Evolutionary conservation across 2,329 filamentous ascomycete genomes (phyloP).

Genomic region (Penicillium polonicum): DNA sequence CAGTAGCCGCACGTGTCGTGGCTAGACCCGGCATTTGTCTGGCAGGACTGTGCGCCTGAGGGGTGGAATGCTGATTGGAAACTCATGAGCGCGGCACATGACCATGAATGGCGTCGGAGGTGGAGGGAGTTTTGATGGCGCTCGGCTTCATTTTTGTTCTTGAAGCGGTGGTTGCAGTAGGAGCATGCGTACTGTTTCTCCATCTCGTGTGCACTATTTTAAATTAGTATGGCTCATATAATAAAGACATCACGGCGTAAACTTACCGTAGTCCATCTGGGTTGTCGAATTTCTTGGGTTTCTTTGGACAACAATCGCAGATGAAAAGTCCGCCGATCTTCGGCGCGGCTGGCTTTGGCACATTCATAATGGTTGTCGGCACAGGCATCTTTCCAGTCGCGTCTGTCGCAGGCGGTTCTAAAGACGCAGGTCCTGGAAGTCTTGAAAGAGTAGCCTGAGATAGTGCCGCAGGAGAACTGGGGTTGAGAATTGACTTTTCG

Average conservation of each 20-base stretch:
- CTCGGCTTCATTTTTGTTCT: slow-evolving; percentile 98
- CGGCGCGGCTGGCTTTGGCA: slow-evolving; percentile 35
- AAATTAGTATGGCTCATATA: neutral
- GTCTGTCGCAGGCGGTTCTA: slow-evolving; percentile 42
- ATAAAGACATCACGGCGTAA: neutral
- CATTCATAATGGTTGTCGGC: slow-evolving; percentile 32
- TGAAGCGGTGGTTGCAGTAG: slow-evolving; percentile 93
- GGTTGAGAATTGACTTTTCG: slow-evolving; percentile 50
- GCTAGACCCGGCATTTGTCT: slow-evolving; percentile 37
- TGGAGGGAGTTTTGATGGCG: slow-evolving; percentile 95
- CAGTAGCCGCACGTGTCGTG: slow-evolving; percentile 89
- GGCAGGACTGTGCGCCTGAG: slow-evolving; percentile 54
- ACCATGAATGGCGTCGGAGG: slow-evolving; percentile 91
- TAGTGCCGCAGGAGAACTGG: slow-evolving; percentile 49
- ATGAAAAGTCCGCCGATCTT: slow-evolving; percentile 63
- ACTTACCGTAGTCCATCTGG: slow-evolving; percentile 78
- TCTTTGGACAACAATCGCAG: slow-evolving; percentile 95
- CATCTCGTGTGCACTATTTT: slow-evolving; percentile 73
- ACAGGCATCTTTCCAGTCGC: slow-evolving; percentile 51
- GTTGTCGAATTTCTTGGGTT: slow-evolving; percentile 91
- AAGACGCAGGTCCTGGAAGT: slow-evolving; percentile 35
- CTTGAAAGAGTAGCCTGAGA: slow-evolving; percentile 39
- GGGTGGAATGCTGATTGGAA: slow-evolving; percentile 84
- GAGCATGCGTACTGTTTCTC: slow-evolving; percentile 96
- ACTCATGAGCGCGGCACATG: slow-evolving; percentile 77